Conservation (phyloP, 1,139 yeast species). For the Wickerhamiella pararugosa region DNA sequence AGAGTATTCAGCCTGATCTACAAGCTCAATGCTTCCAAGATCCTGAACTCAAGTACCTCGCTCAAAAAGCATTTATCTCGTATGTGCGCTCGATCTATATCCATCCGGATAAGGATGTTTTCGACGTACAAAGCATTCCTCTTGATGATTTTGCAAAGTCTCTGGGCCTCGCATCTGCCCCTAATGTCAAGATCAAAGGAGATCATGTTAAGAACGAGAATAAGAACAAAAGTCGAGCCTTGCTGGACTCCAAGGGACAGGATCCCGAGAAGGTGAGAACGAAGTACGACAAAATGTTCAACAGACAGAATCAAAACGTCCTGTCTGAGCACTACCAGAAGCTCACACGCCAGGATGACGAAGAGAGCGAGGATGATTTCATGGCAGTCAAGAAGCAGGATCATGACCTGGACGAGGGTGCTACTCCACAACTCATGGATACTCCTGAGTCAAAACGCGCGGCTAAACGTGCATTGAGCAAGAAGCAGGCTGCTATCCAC, state of each 20-base stretch:
- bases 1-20: slow-evolving; percentile 65
- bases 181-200: slow-evolving; percentile 64
- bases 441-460: slow-evolving; percentile 68
- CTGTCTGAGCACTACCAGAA: slow-evolving; percentile 76
- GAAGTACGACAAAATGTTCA: slow-evolving; percentile 91
- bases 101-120: slow-evolving; percentile 78
- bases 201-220: slow-evolving; percentile 39
- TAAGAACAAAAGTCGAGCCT: slow-evolving; percentile 62
- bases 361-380: slow-evolving; percentile 43
- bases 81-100: slow-evolving; percentile 72
- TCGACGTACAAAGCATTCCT: slow-evolving; percentile 56
- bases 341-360: slow-evolving; percentile 26
- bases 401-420: slow-evolving; percentile 51
- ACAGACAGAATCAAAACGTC: slow-evolving; percentile 84
- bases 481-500: slow-evolving; percentile 43
- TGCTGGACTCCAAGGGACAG: slow-evolving; percentile 24
- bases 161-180: slow-evolving; percentile 91
- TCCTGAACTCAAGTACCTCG: slow-evolving; percentile 81
- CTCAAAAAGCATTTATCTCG: slow-evolving; percentile 81
- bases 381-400: slow-evolving; percentile 65
- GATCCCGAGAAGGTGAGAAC: slow-evolving; percentile 45
- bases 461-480: slow-evolving; percentile 77
- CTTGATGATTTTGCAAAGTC: slow-evolving; percentile 75
- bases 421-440: slow-evolving; percentile 38
- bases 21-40: slow-evolving; percentile 86